Evolutionary conservation across 495 filamentous ascomycete genomes (phyloP).

Genomic region (Annulohypoxylon maeteangense): DNA sequence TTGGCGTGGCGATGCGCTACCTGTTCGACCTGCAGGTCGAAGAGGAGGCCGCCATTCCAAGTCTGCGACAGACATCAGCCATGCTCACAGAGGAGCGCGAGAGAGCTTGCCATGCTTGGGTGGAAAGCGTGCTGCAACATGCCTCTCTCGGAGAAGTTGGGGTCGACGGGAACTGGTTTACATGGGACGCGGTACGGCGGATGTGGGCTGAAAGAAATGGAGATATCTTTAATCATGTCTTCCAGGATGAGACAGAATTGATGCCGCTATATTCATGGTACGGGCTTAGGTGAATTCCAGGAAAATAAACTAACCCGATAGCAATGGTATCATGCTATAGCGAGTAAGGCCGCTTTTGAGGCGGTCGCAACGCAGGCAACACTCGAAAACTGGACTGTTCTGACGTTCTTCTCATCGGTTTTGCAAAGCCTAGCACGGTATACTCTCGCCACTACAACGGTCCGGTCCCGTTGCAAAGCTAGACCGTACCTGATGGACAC

Average conservation of each 20-base stretch:
- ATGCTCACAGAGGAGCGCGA: conserved; percentile 37
- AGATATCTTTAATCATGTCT: conserved; percentile 28
- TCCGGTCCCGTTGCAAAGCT: too few relatives aligned
- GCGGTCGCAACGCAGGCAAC: too few relatives aligned
- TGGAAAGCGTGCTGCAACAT: conserved; percentile 38
- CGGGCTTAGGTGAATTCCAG: too few relatives aligned
- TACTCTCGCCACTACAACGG: too few relatives aligned
- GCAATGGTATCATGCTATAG: too few relatives aligned
- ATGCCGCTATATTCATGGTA: conserved; percentile 32
- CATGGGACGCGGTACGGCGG: conserved; percentile 40
- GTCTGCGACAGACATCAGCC: conserved; percentile 28
- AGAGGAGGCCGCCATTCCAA: conserved; percentile 34
- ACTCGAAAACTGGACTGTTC: too few relatives aligned
- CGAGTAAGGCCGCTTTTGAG: too few relatives aligned
- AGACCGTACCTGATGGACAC: too few relatives aligned
- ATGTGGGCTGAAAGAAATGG: conserved; percentile 42
- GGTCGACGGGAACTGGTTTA: conserved; percentile 34
- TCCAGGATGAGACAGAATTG: conserved; percentile 33
- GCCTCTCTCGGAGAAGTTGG: conserved; percentile 36
- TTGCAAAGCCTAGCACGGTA: too few relatives aligned
- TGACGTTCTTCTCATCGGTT: too few relatives aligned
- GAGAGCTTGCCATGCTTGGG: conserved; percentile 35
- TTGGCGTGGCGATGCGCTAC: conserved; percentile 39
- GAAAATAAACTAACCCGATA: too few relatives aligned
- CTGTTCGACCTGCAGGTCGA: conserved; percentile 35